A percentile compares a stretch with the other conserved stretches of the same genome.
Evolutionary conservation across 2,329 filamentous ascomycete species (phyloP).

Genomic region (Aspergillus fructus): DNA sequence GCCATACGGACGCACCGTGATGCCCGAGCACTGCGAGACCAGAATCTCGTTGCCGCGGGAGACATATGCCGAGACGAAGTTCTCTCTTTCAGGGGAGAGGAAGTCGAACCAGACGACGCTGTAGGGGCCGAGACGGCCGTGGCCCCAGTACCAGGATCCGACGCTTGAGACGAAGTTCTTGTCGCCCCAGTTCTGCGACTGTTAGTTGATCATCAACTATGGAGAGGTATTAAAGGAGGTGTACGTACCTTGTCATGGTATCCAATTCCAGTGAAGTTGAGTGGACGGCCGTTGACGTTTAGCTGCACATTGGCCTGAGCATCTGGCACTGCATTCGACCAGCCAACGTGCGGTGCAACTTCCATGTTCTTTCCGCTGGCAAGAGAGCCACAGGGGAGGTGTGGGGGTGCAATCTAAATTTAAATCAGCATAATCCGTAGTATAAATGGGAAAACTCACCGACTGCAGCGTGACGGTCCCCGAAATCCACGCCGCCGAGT

Average conservation of each 20-base stretch:
- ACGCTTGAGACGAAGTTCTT: slow-evolving; percentile 31
- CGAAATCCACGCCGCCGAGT: background rate
- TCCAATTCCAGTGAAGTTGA: slow-evolving; percentile 38
- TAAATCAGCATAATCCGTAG: no score
- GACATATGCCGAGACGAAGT: slow-evolving; percentile 4
- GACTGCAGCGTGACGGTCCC: background rate
- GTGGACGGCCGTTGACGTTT: slow-evolving; percentile 26
- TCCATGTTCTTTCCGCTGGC: background rate
- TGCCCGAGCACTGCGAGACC: background rate
- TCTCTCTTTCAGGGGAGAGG: slow-evolving; percentile 13
- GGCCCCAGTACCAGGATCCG: slow-evolving; percentile 48
- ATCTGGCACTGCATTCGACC: slow-evolving; percentile 40
- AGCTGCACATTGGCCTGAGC: slow-evolving; percentile 30
- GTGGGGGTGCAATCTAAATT: background rate
- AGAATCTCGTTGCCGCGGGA: slow-evolving; percentile 42
- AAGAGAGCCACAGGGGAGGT: slow-evolving; percentile 5
- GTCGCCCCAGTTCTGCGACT: slow-evolving; percentile 42
- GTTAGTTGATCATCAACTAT: background rate
- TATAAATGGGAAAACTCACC: background rate
- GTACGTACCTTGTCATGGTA: slow-evolving; percentile 45
- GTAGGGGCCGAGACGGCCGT: slow-evolving; percentile 42
- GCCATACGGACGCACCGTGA: background rate
- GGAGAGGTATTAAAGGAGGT: background rate
- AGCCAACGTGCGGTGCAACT: slow-evolving; percentile 27
- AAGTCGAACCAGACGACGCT: slow-evolving; percentile 48